Percentiles rank a stretch among this genome's conserved stretches.
Evolutionary conservation across 2,329 filamentous ascomycete species (phyloP).

Genomic region (Penicillium sp.): DNA sequence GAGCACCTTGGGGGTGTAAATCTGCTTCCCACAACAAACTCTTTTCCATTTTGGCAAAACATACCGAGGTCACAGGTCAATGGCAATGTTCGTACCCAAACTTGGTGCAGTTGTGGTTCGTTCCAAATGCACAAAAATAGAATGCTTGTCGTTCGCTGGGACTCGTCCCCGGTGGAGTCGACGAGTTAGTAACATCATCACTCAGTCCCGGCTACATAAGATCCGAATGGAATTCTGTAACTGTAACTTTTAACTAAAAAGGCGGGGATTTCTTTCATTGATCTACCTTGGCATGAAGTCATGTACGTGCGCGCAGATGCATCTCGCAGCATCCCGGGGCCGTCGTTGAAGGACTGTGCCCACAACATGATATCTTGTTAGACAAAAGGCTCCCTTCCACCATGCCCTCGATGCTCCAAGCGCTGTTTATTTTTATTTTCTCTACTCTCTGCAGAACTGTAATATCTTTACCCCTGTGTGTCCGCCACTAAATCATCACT

Average conservation of each 20-base stretch:
- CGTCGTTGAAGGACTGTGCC: background rate
- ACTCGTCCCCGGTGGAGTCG: background rate
- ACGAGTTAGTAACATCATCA: slow-evolving; percentile 1
- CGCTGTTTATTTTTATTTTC: background rate
- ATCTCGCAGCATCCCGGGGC: background rate
- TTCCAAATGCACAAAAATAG: background rate
- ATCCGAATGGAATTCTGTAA: background rate
- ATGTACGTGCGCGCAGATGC: background rate
- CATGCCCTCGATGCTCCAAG: background rate
- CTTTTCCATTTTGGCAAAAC: background rate
- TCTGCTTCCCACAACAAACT: background rate
- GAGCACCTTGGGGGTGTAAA: background rate
- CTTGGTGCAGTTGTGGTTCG: background rate
- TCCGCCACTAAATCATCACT: background rate
- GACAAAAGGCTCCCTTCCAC: background rate
- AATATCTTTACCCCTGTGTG: background rate
- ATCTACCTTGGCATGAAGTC: background rate
- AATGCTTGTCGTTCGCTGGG: background rate
- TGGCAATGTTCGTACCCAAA: background rate
- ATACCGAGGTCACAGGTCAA: background rate
- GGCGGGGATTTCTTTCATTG: background rate
- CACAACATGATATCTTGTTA: background rate
- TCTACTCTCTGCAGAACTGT: background rate
- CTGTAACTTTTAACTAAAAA: background rate
- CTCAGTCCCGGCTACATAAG: background rate